Percentiles rank a stretch among this genome's conserved stretches.
Conservation (phyloP, 164 flowering plant genomes). For the Dillenia turbinata region DNA sequence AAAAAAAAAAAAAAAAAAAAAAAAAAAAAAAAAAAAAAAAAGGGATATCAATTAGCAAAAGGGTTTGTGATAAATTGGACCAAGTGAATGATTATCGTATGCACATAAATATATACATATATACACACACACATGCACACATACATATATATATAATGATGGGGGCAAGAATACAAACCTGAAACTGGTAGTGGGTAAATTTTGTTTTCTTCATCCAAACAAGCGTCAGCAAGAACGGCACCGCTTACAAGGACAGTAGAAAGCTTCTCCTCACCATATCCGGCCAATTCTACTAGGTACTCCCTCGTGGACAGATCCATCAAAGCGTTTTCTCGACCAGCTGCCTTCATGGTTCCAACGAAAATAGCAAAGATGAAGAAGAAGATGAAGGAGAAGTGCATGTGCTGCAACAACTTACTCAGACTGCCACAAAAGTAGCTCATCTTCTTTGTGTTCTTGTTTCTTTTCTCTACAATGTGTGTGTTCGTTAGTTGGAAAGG, state of each 20-base stretch:
- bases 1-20: background rate
- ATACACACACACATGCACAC: background rate
- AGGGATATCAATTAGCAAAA: background rate
- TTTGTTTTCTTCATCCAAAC: slow-evolving; percentile 23
- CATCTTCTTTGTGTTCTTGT: slow-evolving; percentile 25
- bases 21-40: background rate
- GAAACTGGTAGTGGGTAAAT: slow-evolving; percentile 38
- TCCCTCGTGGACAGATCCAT: slow-evolving; percentile 28
- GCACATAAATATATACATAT: background rate
- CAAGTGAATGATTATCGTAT: background rate
- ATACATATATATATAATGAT: background rate
- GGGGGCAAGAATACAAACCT: slow-evolving; percentile 32
- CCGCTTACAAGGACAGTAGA: slow-evolving; percentile 77
- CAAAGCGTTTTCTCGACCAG: slow-evolving; percentile 16
- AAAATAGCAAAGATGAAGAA: slow-evolving; percentile 9
- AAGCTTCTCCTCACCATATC: slow-evolving; percentile 91
- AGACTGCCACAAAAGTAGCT: slow-evolving; percentile 21
- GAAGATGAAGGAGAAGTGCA: slow-evolving; percentile 3
- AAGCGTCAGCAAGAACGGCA: slow-evolving; percentile 41
- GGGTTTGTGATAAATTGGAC: background rate
- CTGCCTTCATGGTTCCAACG: slow-evolving; percentile 2
- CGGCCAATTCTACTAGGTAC: slow-evolving; percentile 53
- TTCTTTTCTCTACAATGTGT: background rate
- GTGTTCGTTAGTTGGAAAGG: background rate
- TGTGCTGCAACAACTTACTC: slow-evolving; percentile 6